Evolutionary conservation across 106 monocot genomes (phyloP).

Genomic region (Dioscorea alata): DNA sequence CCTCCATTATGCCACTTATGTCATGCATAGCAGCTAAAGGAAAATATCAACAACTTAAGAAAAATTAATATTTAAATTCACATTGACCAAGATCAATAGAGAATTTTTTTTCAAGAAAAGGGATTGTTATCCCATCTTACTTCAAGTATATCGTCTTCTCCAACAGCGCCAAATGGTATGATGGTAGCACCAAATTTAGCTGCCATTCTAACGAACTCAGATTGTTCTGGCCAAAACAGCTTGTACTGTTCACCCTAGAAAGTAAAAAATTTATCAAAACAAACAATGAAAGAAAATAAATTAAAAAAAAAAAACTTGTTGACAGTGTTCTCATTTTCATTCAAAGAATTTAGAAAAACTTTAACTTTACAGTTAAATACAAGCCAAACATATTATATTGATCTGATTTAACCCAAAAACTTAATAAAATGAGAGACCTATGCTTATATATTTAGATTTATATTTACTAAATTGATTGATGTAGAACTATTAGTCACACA

Average conservation of each 20-base stretch:
- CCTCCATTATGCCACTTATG: too few relatives aligned
- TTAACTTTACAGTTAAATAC: too few relatives aligned
- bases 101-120: too few relatives aligned
- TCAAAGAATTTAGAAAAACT: too few relatives aligned
- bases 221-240: slow-evolving; percentile 63
- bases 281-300: background rate
- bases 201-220: slow-evolving; percentile 73
- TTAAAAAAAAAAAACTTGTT: background rate
- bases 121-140: slow-evolving; percentile 15
- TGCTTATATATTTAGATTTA: too few relatives aligned
- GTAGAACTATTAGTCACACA: too few relatives aligned
- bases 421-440: too few relatives aligned
- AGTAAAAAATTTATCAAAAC: background rate
- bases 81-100: background rate
- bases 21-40: background rate
- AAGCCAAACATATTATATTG: too few relatives aligned
- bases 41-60: background rate
- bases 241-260: slow-evolving; percentile 70
- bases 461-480: too few relatives aligned
- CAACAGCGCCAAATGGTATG: slow-evolving; percentile 61
- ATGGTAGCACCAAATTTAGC: slow-evolving; percentile 58
- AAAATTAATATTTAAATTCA: background rate
- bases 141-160: slow-evolving; percentile 61
- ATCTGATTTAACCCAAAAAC: too few relatives aligned
- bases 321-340: too few relatives aligned